Conservation (phyloP, 1,284 basidiomycete genomes). For the Spongiforma sp. region DNA sequence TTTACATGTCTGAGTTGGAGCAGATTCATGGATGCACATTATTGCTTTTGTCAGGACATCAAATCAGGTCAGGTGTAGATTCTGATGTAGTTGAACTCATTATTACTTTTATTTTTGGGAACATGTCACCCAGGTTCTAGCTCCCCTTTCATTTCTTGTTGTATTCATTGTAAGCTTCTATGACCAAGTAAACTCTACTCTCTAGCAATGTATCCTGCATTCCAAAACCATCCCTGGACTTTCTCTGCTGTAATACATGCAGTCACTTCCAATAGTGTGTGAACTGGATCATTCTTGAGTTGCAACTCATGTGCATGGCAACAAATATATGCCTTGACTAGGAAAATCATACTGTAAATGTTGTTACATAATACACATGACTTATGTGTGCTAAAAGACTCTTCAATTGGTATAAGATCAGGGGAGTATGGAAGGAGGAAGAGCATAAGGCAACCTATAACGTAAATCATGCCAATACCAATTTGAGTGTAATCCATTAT, state of each 20-base stretch:
- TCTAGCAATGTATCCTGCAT: not conserved
- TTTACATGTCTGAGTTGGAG: not conserved
- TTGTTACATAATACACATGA: not conserved
- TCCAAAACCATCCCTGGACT: not conserved
- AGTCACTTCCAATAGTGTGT: not conserved
- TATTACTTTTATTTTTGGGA: too few species aligned
- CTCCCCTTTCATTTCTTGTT: too few species aligned
- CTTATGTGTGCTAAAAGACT: conserved; percentile 32
- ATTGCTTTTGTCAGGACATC: not conserved
- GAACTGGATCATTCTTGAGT: not conserved
- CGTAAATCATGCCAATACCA: not conserved
- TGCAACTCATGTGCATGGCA: conserved; percentile 12
- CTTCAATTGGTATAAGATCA: conserved; percentile 35
- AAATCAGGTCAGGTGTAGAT: not conserved
- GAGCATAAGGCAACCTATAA: conserved; percentile 23
- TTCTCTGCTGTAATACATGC: not conserved
- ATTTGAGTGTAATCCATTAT: not conserved
- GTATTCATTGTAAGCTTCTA: too few species aligned
- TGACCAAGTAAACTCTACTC: too few species aligned
- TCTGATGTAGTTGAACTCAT: not conserved
- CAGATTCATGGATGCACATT: not conserved
- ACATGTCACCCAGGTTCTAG: too few species aligned
- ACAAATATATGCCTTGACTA: conserved; percentile 26
- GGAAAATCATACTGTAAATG: not conserved
- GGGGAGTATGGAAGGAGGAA: conserved; percentile 28